These are phyloP conservation scores for Pseudohalonectria lignicola DNA, from an alignment of 2,329 filamentous ascomycete species.

Conservation along the genomic window DNA sequence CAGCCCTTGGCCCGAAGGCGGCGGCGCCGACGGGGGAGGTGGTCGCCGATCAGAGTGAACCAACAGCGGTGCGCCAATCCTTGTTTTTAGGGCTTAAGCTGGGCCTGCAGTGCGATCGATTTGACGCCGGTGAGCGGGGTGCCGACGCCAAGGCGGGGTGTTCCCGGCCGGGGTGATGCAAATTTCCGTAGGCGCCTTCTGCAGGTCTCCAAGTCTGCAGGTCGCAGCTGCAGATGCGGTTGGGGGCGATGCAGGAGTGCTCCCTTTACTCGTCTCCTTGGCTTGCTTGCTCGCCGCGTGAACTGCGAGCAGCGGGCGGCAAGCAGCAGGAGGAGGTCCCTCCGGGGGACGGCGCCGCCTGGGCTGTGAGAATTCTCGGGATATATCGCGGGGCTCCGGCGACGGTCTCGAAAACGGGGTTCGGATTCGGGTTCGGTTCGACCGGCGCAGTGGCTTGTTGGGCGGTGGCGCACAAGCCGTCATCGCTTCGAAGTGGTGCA, in stretches of 20 bases:
- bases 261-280: neutral
- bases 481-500: conserved; percentile 26
- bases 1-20: conserved; percentile 3
- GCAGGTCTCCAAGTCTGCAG: neutral
- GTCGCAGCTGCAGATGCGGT: neutral
- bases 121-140: conserved; percentile 3
- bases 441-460: no score
- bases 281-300: neutral
- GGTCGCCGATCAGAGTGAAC: no score
- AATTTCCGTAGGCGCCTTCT: neutral
- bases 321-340: conserved; percentile 5
- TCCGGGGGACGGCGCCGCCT: conserved; percentile 6
- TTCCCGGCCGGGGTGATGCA: neutral
- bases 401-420: conserved; percentile 5
- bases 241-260: neutral
- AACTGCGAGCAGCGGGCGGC: neutral
- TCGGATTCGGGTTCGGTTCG: no score
- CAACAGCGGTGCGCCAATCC: no score
- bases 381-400: conserved; percentile 6
- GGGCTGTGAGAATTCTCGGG: conserved; percentile 5
- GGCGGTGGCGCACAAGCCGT: conserved; percentile 27
- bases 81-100: no score
- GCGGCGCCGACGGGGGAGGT: conserved; percentile 6
- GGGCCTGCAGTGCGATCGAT: no score
- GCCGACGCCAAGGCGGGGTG: neutral